These are phyloP conservation scores for Leishmania amazonensis DNA, from an alignment of 208 protist genomes.

Conservation along the genomic window DNA sequence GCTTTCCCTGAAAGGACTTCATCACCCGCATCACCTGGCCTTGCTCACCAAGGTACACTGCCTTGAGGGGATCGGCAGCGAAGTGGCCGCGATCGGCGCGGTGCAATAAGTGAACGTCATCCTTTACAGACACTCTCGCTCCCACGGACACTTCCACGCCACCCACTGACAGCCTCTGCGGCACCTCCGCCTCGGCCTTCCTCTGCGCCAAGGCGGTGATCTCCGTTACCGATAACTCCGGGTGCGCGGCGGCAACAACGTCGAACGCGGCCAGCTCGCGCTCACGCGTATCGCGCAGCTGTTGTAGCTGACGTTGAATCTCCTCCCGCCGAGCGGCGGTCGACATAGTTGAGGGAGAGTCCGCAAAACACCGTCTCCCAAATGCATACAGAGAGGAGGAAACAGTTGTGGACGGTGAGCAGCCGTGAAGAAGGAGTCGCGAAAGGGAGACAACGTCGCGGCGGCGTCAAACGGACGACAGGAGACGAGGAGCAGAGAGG, in stretches of 20 bases:
- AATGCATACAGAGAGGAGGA: background rate
- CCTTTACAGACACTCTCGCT: slow-evolving; percentile 54
- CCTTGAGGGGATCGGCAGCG: slow-evolving; percentile 70
- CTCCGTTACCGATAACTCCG: slow-evolving; percentile 48
- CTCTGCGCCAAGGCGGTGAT: slow-evolving; percentile 49
- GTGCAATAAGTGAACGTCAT: slow-evolving; percentile 49
- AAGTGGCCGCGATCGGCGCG: slow-evolving; percentile 63
- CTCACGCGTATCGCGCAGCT: slow-evolving; percentile 58
- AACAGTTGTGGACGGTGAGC: background rate
- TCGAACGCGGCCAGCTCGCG: slow-evolving; percentile 74
- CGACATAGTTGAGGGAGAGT: slow-evolving; percentile 4
- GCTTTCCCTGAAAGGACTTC: slow-evolving; percentile 72
- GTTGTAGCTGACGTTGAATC: slow-evolving; percentile 69
- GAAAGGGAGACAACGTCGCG: background rate
- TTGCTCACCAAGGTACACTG: slow-evolving; percentile 78
- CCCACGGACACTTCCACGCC: slow-evolving; percentile 49
- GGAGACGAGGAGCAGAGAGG: background rate
- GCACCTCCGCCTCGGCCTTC: slow-evolving; percentile 34
- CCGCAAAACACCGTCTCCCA: background rate
- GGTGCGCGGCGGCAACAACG: slow-evolving; percentile 39
- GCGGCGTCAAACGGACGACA: background rate
- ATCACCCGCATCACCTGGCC: slow-evolving; percentile 68
- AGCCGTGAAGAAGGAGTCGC: background rate
- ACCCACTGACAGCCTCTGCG: slow-evolving; percentile 32
- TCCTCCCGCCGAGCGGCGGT: slow-evolving; percentile 55